phyloP scores from a whole-genome alignment of 1,284 basidiomycete species.

The Ganoderma sinense region DNA sequence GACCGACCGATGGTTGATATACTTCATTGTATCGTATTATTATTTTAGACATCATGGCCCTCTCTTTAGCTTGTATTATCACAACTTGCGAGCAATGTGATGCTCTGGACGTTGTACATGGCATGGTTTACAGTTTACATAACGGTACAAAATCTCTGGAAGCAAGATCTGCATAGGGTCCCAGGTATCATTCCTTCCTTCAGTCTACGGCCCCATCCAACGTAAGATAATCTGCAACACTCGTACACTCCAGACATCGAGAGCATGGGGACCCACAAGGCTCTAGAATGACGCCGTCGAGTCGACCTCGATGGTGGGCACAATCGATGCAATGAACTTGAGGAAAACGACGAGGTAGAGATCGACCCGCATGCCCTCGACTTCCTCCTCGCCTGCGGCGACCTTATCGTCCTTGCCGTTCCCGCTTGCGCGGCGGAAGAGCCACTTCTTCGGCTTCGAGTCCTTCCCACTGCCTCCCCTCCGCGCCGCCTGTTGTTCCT shows the following conservation, averaged over 20 bases:
- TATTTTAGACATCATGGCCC: not conserved
- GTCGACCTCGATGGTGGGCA: constrained; percentile 95
- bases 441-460: constrained; percentile 83
- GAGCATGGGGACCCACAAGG: not conserved
- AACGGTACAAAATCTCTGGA: constrained; percentile 34
- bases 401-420: constrained; percentile 61
- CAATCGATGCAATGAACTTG: constrained; percentile 95
- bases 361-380: constrained; percentile 92
- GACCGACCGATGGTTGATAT: not conserved
- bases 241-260: not conserved
- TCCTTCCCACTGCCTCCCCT: constrained; percentile 56
- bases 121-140: constrained; percentile 36
- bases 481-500: constrained; percentile 77
- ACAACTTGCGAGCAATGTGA: not conserved
- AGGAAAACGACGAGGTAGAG: constrained; percentile 96
- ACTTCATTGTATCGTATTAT: not conserved
- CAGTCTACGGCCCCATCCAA: constrained; percentile 23
- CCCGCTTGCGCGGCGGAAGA: constrained; percentile 76
- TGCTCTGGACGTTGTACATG: constrained; percentile 26
- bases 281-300: constrained; percentile 84
- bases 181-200: constrained; percentile 36
- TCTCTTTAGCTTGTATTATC: not conserved
- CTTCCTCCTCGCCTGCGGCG: constrained; percentile 67
- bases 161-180: constrained; percentile 34
- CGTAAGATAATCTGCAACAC: not conserved